Percentiles rank a stretch among this genome's conserved stretches.
phyloP scores from a whole-genome alignment of 441 rosid species.

The Arabidopsis hybrid region DNA sequence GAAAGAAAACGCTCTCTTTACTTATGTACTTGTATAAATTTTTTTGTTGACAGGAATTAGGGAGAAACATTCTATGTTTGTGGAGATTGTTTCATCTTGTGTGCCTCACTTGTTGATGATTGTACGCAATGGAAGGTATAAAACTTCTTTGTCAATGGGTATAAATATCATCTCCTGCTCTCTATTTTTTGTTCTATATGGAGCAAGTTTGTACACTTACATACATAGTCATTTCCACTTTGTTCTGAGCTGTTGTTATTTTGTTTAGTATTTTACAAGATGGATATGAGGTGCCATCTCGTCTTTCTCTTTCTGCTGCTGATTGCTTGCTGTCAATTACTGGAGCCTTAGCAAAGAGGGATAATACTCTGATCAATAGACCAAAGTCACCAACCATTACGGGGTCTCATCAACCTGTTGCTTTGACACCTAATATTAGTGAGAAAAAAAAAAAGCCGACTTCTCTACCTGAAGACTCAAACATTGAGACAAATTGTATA shows the following conservation, averaged over 20 bases:
- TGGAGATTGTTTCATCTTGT: constrained; percentile 70
- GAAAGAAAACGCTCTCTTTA: not conserved
- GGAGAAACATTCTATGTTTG: constrained; percentile 61
- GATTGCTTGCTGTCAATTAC: constrained; percentile 83
- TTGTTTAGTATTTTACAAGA: constrained; percentile 70
- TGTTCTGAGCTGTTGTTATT: constrained; percentile 32
- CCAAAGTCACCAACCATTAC: constrained; percentile 48
- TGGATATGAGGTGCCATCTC: constrained; percentile 88
- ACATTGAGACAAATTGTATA: constrained; percentile 50
- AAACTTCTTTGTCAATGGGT: constrained; percentile 26
- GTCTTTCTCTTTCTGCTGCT: constrained; percentile 89
- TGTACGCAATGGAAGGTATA: constrained; percentile 77
- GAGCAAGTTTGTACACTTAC: constrained; percentile 14
- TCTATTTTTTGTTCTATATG: not conserved
- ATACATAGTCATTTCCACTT: constrained; percentile 9
- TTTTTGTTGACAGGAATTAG: constrained; percentile 59
- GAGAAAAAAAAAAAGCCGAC: constrained; percentile 55
- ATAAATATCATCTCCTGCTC: not conserved
- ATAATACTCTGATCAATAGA: constrained; percentile 48
- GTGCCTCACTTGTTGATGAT: constrained; percentile 56
- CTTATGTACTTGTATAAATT: constrained; percentile 10
- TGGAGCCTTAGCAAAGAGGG: constrained; percentile 73
- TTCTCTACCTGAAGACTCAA: constrained; percentile 47
- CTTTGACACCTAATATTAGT: constrained; percentile 43
- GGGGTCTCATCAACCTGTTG: constrained; percentile 46